These are phyloP conservation scores for Mallotus japonicus DNA, from an alignment of 441 rosid species.

Conservation along the genomic window DNA sequence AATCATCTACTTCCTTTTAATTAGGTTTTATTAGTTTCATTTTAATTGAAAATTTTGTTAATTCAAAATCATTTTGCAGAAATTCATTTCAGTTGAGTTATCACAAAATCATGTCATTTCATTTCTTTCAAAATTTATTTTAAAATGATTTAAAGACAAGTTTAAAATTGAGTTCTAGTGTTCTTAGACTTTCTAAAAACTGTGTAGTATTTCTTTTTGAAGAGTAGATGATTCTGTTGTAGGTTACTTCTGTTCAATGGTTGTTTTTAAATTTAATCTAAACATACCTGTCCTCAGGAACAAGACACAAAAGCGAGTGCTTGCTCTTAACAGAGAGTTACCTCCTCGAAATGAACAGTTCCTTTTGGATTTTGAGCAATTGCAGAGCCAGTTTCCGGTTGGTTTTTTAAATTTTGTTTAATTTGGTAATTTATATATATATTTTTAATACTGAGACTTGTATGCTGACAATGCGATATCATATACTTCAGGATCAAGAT, in stretches of 20 bases:
- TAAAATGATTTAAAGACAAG: too few relatives aligned
- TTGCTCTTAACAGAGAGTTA: slow-evolving; percentile 74
- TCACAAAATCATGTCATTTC: too few relatives aligned
- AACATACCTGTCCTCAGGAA: slow-evolving; percentile 44
- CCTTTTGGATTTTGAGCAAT: slow-evolving; percentile 78
- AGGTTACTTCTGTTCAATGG: not conserved
- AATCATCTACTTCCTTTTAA: not conserved
- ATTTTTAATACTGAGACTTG: not conserved
- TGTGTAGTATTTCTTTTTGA: too few relatives aligned
- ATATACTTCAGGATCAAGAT: slow-evolving; percentile 64
- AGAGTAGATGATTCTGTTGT: not conserved
- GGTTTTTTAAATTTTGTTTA: slow-evolving; percentile 17
- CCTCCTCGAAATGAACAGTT: slow-evolving; percentile 92
- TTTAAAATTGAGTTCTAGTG: too few relatives aligned
- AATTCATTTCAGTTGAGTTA: too few relatives aligned
- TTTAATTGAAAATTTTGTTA: not conserved
- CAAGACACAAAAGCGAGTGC: slow-evolving; percentile 80
- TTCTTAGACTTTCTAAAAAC: too few relatives aligned
- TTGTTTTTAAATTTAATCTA: slow-evolving; percentile 2
- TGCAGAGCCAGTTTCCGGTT: slow-evolving; percentile 71
- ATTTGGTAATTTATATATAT: too few relatives aligned
- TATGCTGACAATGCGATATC: not conserved
- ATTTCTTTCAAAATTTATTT: too few relatives aligned
- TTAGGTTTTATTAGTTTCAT: not conserved
- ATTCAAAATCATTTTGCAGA: too few relatives aligned